Percentiles rank a stretch among this genome's conserved stretches.
phyloP scores from a whole-genome alignment of 2,329 filamentous ascomycete genomes.

The Apiospora phragmitis region DNA sequence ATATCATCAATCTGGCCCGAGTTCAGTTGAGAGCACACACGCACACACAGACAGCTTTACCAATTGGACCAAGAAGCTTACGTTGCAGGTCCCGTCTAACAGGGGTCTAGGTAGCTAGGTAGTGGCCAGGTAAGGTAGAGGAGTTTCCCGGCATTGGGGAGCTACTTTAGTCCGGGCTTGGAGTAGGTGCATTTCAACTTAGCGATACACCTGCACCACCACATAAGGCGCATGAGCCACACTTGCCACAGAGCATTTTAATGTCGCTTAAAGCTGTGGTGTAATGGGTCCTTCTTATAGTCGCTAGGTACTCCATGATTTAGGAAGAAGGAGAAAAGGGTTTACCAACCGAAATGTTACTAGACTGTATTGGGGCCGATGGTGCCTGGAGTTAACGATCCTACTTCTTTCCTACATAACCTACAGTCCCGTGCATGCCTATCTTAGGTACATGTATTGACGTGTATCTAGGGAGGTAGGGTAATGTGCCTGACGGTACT shows the following conservation, averaged over 20 bases:
- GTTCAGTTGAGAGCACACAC: background rate
- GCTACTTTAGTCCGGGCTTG: background rate
- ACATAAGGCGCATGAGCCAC: background rate
- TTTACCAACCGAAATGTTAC: no score
- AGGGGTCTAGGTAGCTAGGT: background rate
- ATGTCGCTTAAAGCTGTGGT: no score
- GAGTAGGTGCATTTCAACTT: background rate
- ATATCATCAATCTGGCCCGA: slow-evolving; percentile 8
- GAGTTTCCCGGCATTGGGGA: background rate
- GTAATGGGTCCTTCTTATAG: no score
- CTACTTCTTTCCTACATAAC: no score
- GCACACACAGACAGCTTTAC: background rate
- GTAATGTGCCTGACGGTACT: background rate
- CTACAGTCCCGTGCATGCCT: no score
- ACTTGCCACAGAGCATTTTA: background rate
- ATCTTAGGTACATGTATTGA: no score
- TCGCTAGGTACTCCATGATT: no score
- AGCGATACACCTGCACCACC: background rate
- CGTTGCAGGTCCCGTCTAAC: slow-evolving; percentile 10
- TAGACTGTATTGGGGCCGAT: no score
- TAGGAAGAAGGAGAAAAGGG: no score
- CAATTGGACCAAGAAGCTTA: slow-evolving; percentile 11
- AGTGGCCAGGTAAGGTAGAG: background rate
- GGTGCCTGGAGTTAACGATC: no score
- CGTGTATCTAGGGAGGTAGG: no score